These are phyloP conservation scores for Fusarium camptoceras DNA, from an alignment of 2,329 filamentous ascomycete genomes.

Conservation along the genomic window DNA sequence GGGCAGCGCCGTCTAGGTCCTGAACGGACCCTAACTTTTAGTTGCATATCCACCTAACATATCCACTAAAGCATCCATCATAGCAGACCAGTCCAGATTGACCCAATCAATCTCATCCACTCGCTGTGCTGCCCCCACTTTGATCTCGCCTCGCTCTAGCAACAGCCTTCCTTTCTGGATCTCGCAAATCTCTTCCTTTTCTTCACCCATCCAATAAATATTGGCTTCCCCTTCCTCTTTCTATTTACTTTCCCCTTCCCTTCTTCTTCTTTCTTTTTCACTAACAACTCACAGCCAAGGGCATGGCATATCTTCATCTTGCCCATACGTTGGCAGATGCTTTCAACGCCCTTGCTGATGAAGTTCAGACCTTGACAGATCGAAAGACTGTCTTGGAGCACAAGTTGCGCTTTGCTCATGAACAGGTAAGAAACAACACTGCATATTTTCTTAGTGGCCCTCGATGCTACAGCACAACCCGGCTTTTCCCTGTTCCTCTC, in stretches of 20 bases:
- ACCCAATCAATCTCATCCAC: background rate
- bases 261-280: constrained; percentile 18
- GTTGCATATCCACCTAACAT: constrained; percentile 2
- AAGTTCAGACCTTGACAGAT: constrained; percentile 72
- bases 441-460: constrained; percentile 6
- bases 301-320: constrained; percentile 55
- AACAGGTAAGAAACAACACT: constrained; percentile 64
- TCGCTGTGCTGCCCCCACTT: constrained; percentile 13
- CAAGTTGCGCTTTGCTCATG: constrained; percentile 74
- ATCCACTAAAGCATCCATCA: constrained; percentile 9
- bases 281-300: constrained; percentile 37
- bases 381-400: constrained; percentile 74
- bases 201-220: constrained; percentile 32
- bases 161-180: constrained; percentile 30
- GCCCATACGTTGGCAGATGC: constrained; percentile 71
- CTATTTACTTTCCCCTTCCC: constrained; percentile 9
- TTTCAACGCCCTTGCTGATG: constrained; percentile 72
- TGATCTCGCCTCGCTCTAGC: constrained; percentile 34
- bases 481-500: constrained; percentile 16
- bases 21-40: constrained; percentile 16
- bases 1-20: background rate
- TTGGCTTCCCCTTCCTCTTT: constrained; percentile 12
- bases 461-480: constrained; percentile 10
- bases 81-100: constrained; percentile 11
- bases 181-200: constrained; percentile 41